Evolutionary conservation across 768 basidiomycete genomes (phyloP).

Genomic region (Rhizopogon rudus): DNA sequence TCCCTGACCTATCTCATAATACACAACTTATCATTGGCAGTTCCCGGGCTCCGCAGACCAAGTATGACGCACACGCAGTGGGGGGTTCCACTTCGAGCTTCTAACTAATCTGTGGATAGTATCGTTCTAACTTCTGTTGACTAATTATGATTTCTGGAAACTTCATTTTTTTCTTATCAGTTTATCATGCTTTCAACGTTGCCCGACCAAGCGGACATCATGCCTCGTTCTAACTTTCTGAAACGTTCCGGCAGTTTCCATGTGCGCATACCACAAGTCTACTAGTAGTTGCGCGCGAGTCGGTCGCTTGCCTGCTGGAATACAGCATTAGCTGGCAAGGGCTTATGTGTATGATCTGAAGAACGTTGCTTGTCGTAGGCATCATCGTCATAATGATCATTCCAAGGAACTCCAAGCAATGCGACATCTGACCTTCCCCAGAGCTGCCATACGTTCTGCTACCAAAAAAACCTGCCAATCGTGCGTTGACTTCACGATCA

Average conservation of each 20-base stretch:
- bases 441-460: background rate
- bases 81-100: too few relatives aligned
- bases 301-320: too few relatives aligned
- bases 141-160: background rate
- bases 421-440: background rate
- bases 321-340: too few relatives aligned
- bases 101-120: too few relatives aligned
- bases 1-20: too few relatives aligned
- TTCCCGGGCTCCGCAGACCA: too few relatives aligned
- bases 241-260: background rate
- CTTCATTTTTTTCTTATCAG: background rate
- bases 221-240: background rate
- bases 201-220: background rate
- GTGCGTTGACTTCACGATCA: background rate
- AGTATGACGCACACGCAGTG: too few relatives aligned
- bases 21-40: too few relatives aligned
- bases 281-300: background rate
- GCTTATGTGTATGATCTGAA: background rate
- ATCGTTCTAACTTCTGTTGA: background rate
- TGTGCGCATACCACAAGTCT: too few relatives aligned
- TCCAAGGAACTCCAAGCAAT: background rate
- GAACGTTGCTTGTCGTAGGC: background rate
- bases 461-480: background rate
- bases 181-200: background rate
- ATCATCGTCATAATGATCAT: background rate